phyloP scores from a whole-genome alignment of 495 filamentous ascomycete genomes.

The Letharia columbiana region DNA sequence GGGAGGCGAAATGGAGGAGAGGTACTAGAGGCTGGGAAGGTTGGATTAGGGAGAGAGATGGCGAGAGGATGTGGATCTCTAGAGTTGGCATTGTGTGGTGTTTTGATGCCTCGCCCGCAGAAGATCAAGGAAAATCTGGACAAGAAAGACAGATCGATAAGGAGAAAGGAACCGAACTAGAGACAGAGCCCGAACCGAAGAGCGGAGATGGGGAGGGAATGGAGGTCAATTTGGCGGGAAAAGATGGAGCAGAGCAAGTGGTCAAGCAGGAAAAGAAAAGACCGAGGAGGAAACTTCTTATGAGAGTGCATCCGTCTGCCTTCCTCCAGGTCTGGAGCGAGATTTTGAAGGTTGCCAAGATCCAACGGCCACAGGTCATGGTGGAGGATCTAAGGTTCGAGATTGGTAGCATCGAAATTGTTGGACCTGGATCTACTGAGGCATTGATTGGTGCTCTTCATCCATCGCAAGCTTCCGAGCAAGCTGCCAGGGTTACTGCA shows the following conservation, averaged over 20 bases:
- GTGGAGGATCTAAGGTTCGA: slow-evolving; percentile 91
- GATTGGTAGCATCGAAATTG: slow-evolving; percentile 86
- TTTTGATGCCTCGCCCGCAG: slow-evolving; percentile 26
- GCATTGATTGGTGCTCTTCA: slow-evolving; percentile 63
- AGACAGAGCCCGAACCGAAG: slow-evolving; percentile 31
- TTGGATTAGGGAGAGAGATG: slow-evolving; percentile 54
- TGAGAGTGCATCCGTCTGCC: slow-evolving; percentile 80
- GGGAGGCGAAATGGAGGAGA: slow-evolving; percentile 62
- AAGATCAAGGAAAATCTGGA: background rate
- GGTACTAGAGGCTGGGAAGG: slow-evolving; percentile 63
- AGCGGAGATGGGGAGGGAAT: background rate
- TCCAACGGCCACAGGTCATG: slow-evolving; percentile 60
- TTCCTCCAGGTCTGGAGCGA: slow-evolving; percentile 80
- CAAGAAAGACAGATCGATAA: slow-evolving; percentile 10
- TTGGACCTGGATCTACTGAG: slow-evolving; percentile 76
- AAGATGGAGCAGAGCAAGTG: background rate
- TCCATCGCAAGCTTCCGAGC: slow-evolving; percentile 35
- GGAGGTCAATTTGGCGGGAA: background rate
- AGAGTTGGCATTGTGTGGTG: slow-evolving; percentile 70
- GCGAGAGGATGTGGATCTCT: slow-evolving; percentile 53
- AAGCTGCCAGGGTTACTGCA: slow-evolving; percentile 1
- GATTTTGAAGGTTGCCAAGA: slow-evolving; percentile 58
- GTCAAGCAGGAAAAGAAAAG: slow-evolving; percentile 35
- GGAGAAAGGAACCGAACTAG: slow-evolving; percentile 21
- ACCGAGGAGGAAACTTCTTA: slow-evolving; percentile 51